Conservation (phyloP, 495 filamentous ascomycete species). For the Lepidopterella palustris region DNA sequence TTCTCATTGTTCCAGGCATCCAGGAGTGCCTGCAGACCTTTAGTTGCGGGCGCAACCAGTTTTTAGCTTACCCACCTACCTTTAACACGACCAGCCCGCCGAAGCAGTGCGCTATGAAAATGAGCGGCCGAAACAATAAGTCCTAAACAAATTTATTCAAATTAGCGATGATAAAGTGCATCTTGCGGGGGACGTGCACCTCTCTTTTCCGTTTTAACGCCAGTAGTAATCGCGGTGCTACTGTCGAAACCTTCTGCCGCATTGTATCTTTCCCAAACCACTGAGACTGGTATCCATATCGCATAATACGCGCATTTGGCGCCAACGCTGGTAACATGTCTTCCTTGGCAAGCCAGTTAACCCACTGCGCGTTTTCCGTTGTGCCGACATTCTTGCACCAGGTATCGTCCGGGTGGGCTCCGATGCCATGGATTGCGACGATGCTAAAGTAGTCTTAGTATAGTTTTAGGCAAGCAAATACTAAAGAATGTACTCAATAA, state of each 20-base stretch:
- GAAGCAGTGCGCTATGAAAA: conserved; percentile 18
- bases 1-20: conserved; percentile 4
- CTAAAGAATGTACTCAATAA: conserved; percentile 14
- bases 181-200: background rate
- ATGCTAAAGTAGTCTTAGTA: conserved; percentile 20
- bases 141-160: conserved; percentile 1
- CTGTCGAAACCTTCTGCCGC: conserved; percentile 17
- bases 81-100: conserved; percentile 14
- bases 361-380: conserved; percentile 13
- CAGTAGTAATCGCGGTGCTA: conserved; percentile 9
- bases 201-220: conserved; percentile 9
- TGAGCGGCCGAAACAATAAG: conserved; percentile 4
- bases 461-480: background rate
- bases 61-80: background rate
- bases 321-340: conserved; percentile 25
- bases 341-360: conserved; percentile 27
- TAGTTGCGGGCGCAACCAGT: background rate
- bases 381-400: conserved; percentile 28
- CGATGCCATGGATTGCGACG: conserved; percentile 29
- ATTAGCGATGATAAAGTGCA: background rate
- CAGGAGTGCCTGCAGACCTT: conserved; percentile 11
- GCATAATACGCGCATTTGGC: conserved; percentile 26
- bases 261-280: conserved; percentile 23
- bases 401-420: conserved; percentile 26
- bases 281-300: conserved; percentile 28